These are phyloP conservation scores for Ceratocystis diversiconidia DNA, from an alignment of 2,329 filamentous ascomycete genomes.

Conservation along the genomic window DNA sequence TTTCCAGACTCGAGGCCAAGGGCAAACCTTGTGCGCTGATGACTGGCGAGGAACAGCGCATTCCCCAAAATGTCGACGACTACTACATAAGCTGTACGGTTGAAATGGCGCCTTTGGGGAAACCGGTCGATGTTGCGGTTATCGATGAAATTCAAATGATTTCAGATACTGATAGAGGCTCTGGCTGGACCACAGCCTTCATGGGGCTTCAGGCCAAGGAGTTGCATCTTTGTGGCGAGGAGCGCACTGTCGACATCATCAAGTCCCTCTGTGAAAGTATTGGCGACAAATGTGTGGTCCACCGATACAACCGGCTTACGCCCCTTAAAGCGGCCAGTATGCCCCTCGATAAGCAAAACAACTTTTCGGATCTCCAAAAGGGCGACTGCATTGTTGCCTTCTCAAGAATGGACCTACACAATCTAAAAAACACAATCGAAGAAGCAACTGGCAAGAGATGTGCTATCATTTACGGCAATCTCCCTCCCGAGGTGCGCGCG, in stretches of 20 bases:
- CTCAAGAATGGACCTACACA: constrained; percentile 67
- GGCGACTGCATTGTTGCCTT: constrained; percentile 87
- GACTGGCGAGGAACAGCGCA: constrained; percentile 78
- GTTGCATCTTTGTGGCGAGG: constrained; percentile 85
- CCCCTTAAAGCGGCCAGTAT: constrained; percentile 51
- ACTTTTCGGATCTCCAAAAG: constrained; percentile 57
- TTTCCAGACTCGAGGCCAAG: constrained; percentile 65
- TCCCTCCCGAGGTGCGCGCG: constrained; percentile 85
- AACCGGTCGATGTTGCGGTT: constrained; percentile 68
- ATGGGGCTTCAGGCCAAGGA: constrained; percentile 78
- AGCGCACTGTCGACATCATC: constrained; percentile 65
- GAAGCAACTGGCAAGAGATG: constrained; percentile 60
- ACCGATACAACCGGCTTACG: constrained; percentile 72
- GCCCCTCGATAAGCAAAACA: constrained; percentile 41
- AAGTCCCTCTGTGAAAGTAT: constrained; percentile 60
- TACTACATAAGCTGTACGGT: constrained; percentile 78
- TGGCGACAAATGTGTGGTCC: constrained; percentile 70
- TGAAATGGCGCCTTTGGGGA: constrained; percentile 57
- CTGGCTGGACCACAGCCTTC: constrained; percentile 87
- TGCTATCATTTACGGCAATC: constrained; percentile 80
- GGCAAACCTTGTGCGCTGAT: constrained; percentile 65
- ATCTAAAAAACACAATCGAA: constrained; percentile 66
- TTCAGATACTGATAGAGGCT: constrained; percentile 61
- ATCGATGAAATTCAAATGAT: constrained; percentile 99
- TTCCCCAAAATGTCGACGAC: constrained; percentile 43